A percentile compares a stretch with the other conserved stretches of the same genome.
phyloP scores from a whole-genome alignment of 306 rosid species.

The Dryas octopetala region DNA sequence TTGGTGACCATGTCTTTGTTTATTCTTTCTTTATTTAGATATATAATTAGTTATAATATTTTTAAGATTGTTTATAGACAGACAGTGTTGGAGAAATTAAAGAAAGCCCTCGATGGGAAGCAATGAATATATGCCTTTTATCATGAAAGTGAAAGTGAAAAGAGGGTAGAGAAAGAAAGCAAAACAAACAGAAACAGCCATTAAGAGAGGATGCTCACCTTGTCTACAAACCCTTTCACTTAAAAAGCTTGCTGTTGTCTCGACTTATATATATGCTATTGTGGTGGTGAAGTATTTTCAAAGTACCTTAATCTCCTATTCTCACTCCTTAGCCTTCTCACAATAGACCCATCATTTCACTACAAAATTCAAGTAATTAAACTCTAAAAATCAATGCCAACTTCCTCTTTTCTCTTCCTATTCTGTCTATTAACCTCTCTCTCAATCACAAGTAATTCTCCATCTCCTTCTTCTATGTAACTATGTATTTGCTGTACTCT shows the following conservation, averaged over 20 bases:
- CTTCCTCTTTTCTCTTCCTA: conserved; percentile 32
- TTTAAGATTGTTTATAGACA: not conserved
- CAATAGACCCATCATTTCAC: too few species aligned
- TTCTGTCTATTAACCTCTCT: conserved; percentile 31
- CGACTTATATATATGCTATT: not conserved
- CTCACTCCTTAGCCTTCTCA: not conserved
- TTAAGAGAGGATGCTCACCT: conserved; percentile 7
- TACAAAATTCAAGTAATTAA: not conserved
- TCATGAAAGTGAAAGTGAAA: conserved; percentile 53
- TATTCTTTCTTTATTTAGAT: not conserved
- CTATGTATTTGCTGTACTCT: conserved; percentile 15
- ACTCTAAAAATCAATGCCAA: conserved; percentile 39
- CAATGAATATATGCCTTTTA: conserved; percentile 72
- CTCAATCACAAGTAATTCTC: conserved; percentile 46
- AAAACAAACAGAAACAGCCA: conserved; percentile 28
- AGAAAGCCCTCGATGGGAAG: conserved; percentile 63
- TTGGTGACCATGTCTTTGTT: not conserved
- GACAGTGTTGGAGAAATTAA: not conserved
- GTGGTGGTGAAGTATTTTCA: conserved; percentile 1
- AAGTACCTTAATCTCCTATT: not conserved
- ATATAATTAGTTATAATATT: not conserved
- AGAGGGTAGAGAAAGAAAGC: conserved; percentile 32
- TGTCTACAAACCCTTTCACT: not conserved
- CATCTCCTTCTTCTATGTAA: conserved; percentile 11
- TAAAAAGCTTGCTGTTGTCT: conserved; percentile 37